Evolutionary conservation across 192 early-diverging fungal species (phyloP).

Genomic region (Allomyces macrogynus): DNA sequence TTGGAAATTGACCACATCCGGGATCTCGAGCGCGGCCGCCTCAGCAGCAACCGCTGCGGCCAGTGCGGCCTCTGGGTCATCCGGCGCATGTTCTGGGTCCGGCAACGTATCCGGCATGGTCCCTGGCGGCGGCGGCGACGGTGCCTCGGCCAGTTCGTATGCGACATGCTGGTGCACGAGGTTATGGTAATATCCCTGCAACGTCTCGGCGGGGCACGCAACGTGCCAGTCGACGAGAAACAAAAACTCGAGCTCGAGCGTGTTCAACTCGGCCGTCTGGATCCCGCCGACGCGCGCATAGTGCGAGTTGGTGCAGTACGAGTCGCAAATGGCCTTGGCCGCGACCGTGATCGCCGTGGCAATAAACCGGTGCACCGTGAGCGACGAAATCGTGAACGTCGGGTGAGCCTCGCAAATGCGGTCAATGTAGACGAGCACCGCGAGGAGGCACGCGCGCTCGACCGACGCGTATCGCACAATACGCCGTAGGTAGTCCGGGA

Average conservation of each 20-base stretch:
- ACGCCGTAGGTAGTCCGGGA: constrained; percentile 72
- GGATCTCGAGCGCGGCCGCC: too few species aligned
- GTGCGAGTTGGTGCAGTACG: constrained; percentile 84
- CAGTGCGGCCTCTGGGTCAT: too few species aligned
- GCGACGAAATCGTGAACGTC: constrained; percentile 74
- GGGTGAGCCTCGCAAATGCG: constrained; percentile 49
- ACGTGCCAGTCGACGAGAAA: constrained; percentile 81
- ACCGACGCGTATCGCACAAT: constrained; percentile 81
- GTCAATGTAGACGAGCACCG: constrained; percentile 87
- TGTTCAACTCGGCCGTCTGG: constrained; percentile 77
- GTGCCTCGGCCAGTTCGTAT: constrained; percentile 16
- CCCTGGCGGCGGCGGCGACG: not conserved
- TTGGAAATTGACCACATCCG: too few species aligned
- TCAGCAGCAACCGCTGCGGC: too few species aligned
- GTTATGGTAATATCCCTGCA: constrained; percentile 85
- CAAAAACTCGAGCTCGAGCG: constrained; percentile 78
- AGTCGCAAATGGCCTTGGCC: constrained; percentile 75
- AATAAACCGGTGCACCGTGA: constrained; percentile 86
- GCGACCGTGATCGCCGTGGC: constrained; percentile 72
- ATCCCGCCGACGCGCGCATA: constrained; percentile 94
- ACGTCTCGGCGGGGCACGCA: constrained; percentile 44
- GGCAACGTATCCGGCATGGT: not conserved
- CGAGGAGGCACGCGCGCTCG: constrained; percentile 68
- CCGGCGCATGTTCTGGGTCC: not conserved
- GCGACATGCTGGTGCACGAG: constrained; percentile 56